Base-by-base conservation (phyloP, 176 grass and related monocot species). In the Oryza longistaminata region DNA sequence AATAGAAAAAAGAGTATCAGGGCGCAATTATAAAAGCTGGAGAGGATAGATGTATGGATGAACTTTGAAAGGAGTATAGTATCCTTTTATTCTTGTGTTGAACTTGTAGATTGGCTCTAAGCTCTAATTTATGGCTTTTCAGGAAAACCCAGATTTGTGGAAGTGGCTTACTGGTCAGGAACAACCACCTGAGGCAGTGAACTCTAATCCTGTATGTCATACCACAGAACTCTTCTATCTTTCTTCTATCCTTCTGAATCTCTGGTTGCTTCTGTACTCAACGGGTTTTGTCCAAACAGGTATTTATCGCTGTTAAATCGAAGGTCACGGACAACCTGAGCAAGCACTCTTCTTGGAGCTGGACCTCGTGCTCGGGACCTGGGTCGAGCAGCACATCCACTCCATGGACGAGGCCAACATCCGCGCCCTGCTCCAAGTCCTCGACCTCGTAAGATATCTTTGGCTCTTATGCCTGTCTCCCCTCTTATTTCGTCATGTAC, bases 141-240 rank as follows among this genome's bases (percentile, higher is more conserved):
- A 99, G 93, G 96, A 99, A 81, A 96, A 99, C 74, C 93, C 93
- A 80, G 91, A 99, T 84, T 81, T 99, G 66, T 94, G 96, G 96
- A 99, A 96, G 52, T 99, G 96, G 96, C 86, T 99, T 42, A 96
- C 88, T 61, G 84, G 86, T 67, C 96, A 99, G 86, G 96, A 94
- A 83, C 86, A 96, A 83, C 78, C 93, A 72, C 96, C 93, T 22
- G 86, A 96, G 43, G 37, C 64, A 65, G 68, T 99, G 21, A 92
- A 85, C 26, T 48, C 62, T 61, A 96, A 99, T 79, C 90, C 64
- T 19, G 93, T 99, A 99, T 76, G 84, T 5, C 65, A 85, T 84
- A 78, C 12, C 22, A 27, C 33, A 49, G 6, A 64, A 53, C 35
- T 42, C 2, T 61, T 80, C 9, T 79, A 27, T 12, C 21, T 48